Evolutionary conservation across 768 basidiomycete species (phyloP), one percentile per base, ranked within the genome.

Genomic region (Sarcomyxa edulis): DNA sequence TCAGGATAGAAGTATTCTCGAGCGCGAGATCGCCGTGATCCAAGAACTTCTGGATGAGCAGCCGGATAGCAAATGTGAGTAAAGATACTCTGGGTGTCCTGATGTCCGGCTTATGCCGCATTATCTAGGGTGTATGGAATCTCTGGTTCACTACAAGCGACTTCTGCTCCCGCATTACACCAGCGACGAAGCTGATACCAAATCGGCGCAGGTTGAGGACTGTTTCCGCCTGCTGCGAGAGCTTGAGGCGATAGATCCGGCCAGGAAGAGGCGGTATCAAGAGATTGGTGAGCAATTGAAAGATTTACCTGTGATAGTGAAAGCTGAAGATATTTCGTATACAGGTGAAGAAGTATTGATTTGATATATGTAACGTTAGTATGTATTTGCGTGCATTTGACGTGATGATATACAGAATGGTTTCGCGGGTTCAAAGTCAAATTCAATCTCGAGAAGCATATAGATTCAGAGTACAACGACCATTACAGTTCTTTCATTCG

Each of bases 41-140:
- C 69, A 84, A 48, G 91, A 95, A 47, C 70, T 99, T 11, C 63
- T 94, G 19, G 79, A 84, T 23, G 83, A 92, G 46, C 89, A 97
- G 53, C 83, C 93, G 2, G 91, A 95, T 49, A 89, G 90, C 48
- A 95, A 91, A 72, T 97, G 93, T 90, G 54, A 39, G 80, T 40
- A 11, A 7, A 2, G 14, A 47, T 12, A 14, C 5, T 15, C 20
- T 23, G 30, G 7, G 22, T 22, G 39, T 6, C 19, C 35, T 29
- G 14, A 33, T 25, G 23, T 8, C 19, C n/a, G 45, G 32, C 40
- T 36, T 9, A 14, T 30, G 20, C 39, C 32, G 19, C 15, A 5
- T 12, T 3, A 22, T 2, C 12, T 44, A 96, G 94, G 94, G 94
- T 95, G 92, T 54, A 81, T 97, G 72, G 92, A 95, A 51, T 89